Evolutionary conservation across 2,329 filamentous ascomycete species (phyloP).

Genomic region (Pseudocercospora macadamiae): DNA sequence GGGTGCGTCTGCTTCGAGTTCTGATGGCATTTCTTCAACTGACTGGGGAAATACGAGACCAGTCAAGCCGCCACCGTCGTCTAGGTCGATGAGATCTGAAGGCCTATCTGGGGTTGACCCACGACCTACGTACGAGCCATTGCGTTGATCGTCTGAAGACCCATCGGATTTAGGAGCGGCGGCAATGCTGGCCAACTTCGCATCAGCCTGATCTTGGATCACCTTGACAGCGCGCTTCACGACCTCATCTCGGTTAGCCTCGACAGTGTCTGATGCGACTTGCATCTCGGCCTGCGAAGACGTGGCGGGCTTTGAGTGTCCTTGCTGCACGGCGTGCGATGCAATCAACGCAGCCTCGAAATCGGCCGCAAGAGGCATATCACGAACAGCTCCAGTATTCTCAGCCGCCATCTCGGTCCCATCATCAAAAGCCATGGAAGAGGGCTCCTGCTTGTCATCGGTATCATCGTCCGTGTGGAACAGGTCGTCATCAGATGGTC

Average conservation of each 20-base stretch:
- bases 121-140: too few species aligned
- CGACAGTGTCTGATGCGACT: not conserved
- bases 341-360: not conserved
- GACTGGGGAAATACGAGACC: too few species aligned
- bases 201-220: not conserved
- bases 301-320: too few species aligned
- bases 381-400: too few species aligned
- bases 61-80: too few species aligned
- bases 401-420: too few species aligned
- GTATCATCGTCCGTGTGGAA: not conserved
- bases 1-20: not conserved
- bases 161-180: too few species aligned
- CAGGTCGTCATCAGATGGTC: not conserved
- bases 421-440: too few species aligned
- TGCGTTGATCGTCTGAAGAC: too few species aligned
- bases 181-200: not conserved
- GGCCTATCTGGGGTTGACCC: not conserved
- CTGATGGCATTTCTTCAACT: not conserved
- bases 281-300: not conserved
- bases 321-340: not conserved
- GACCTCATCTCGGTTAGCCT: not conserved
- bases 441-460: too few species aligned
- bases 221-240: not conserved
- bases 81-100: constrained; percentile 1
- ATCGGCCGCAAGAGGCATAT: not conserved